These are phyloP conservation scores for Helminthosporium solani DNA, from an alignment of 2,329 filamentous ascomycete species.

Conservation along the genomic window DNA sequence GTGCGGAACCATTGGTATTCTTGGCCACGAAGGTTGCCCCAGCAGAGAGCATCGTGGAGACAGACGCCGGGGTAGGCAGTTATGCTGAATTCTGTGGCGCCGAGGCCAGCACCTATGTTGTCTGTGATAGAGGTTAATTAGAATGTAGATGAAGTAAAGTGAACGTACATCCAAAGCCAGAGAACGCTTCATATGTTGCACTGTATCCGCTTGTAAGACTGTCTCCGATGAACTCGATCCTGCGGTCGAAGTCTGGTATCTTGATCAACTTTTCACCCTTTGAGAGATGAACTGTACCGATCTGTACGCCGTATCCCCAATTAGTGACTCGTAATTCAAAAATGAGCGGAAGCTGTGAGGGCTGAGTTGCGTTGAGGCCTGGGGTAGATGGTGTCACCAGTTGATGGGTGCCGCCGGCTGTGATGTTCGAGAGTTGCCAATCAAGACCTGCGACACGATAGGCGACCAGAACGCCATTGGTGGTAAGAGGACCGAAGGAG, in stretches of 20 bases:
- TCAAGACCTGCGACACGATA: conserved; percentile 61
- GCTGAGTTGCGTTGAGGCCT: conserved; percentile 47
- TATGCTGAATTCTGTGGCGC: conserved; percentile 59
- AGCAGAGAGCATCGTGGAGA: conserved; percentile 57
- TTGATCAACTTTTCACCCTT: conserved; percentile 49
- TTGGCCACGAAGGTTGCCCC: conserved; percentile 46
- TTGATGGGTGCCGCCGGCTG: conserved; percentile 56
- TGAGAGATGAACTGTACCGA: conserved; percentile 54
- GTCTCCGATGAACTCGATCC: conserved; percentile 50
- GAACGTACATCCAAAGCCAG: conserved; percentile 51
- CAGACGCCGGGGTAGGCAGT: conserved; percentile 62
- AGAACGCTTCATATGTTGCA: conserved; percentile 59
- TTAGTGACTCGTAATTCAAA: conserved; percentile 61
- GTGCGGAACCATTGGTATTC: conserved; percentile 60
- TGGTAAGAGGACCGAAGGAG: conserved; percentile 56
- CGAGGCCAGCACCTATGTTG: conserved; percentile 57
- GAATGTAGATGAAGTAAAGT: neutral
- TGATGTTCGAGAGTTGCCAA: conserved; percentile 64
- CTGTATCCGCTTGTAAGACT: conserved; percentile 58
- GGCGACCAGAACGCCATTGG: conserved; percentile 54
- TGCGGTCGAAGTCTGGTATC: conserved; percentile 37
- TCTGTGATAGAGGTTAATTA: conserved; percentile 19
- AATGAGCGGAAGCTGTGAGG: conserved; percentile 46
- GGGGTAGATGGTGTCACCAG: conserved; percentile 52
- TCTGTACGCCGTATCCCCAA: conserved; percentile 61